These are phyloP conservation scores for Opeltia flavorubescens DNA, from an alignment of 495 filamentous ascomycete species.

Conservation along the genomic window DNA sequence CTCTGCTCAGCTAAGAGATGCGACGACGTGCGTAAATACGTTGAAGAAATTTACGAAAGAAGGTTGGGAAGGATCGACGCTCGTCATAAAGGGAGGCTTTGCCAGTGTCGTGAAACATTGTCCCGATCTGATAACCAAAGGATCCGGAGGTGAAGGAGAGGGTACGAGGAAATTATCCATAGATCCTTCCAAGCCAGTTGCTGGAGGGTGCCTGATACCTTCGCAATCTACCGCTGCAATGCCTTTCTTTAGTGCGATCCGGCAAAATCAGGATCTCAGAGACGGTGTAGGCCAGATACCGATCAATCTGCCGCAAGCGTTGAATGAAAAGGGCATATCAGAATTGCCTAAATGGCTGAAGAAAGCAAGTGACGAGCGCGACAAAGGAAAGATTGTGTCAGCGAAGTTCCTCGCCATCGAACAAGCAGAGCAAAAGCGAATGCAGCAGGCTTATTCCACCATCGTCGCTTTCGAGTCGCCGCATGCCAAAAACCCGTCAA, in stretches of 20 bases:
- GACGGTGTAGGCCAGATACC: conserved; percentile 87
- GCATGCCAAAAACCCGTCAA: conserved; percentile 14
- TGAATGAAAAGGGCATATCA: conserved; percentile 20
- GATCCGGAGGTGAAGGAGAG: conserved; percentile 9
- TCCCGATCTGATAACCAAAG: conserved; percentile 27
- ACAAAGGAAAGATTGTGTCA: conserved; percentile 68
- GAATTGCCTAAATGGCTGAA: conserved; percentile 65
- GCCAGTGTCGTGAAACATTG: conserved; percentile 34
- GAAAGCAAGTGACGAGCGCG: conserved; percentile 44
- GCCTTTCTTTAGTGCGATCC: conserved; percentile 91
- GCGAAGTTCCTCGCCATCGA: conserved; percentile 77
- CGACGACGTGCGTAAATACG: conserved; percentile 61
- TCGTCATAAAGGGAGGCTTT: conserved; percentile 53
- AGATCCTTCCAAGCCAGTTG: conserved; percentile 46
- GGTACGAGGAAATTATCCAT: conserved; percentile 26
- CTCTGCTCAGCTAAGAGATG: conserved; percentile 66
- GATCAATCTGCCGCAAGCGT: conserved; percentile 49
- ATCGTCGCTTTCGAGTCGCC: conserved; percentile 39
- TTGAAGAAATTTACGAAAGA: conserved; percentile 84
- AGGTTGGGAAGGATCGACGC: conserved; percentile 60
- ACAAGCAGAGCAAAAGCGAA: conserved; percentile 70
- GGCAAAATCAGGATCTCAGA: conserved; percentile 92
- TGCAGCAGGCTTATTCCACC: conserved; percentile 73
- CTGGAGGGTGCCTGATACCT: conserved; percentile 79
- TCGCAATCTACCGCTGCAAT: conserved; percentile 51